A percentile compares a stretch with the other conserved stretches of the same genome.
phyloP scores from a whole-genome alignment of 2,329 filamentous ascomycete genomes.

The Apiospora arundinis region DNA sequence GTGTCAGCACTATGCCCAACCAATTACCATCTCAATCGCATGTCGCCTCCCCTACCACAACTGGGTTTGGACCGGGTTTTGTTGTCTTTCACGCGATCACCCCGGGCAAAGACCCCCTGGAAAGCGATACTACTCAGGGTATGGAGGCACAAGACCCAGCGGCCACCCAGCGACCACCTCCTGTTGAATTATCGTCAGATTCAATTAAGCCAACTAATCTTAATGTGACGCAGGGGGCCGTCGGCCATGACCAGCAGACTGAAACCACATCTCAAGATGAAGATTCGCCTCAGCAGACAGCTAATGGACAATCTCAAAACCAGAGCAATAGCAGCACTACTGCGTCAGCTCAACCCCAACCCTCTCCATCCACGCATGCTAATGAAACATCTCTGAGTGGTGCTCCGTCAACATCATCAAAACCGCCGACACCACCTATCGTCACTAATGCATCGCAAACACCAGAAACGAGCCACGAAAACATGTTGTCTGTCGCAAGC shows the following conservation, averaged over 20 bases:
- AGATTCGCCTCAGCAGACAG: neutral
- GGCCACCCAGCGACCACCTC: neutral
- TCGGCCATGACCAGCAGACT: neutral
- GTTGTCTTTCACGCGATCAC: constrained; percentile 15
- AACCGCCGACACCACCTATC: neutral
- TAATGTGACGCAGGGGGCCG: neutral
- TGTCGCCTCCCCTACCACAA: constrained; percentile 24
- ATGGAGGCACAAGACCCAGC: neutral
- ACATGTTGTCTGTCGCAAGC: neutral
- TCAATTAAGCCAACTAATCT: neutral
- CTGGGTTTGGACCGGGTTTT: constrained; percentile 23
- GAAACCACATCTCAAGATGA: neutral
- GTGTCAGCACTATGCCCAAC: constrained; percentile 30
- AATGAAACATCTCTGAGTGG: neutral
- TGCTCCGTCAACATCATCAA: neutral
- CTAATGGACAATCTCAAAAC: neutral
- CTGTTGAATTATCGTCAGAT: neutral
- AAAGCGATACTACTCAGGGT: neutral
- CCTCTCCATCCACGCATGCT: neutral
- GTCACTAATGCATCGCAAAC: neutral
- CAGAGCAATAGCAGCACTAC: neutral
- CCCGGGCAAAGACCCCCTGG: neutral
- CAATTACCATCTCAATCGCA: constrained; percentile 25
- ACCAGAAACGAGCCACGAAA: neutral
- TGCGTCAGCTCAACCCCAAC: neutral